Conservation (phyloP, 345 rosid species). For the Microcos paniculata region DNA sequence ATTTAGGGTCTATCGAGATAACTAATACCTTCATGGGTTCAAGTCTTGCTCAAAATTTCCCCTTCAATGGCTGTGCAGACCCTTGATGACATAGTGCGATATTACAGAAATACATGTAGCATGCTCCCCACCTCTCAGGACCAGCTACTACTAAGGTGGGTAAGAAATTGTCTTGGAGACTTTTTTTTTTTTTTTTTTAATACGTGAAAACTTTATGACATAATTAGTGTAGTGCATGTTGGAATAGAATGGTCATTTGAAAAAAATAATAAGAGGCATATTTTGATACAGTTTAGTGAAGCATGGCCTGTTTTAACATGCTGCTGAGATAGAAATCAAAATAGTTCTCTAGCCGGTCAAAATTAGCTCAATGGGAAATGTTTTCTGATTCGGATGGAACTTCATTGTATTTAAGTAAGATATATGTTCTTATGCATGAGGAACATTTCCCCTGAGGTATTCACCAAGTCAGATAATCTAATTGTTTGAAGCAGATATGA, state of each 20-base stretch:
- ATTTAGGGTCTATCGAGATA: background rate
- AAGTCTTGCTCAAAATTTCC: background rate
- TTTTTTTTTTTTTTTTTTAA: background rate
- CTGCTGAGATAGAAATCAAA: too few relatives aligned
- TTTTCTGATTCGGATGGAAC: too few relatives aligned
- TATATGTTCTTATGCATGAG: too few relatives aligned
- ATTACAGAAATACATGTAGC: constrained; percentile 49
- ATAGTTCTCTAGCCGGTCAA: too few relatives aligned
- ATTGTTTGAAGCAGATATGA: constrained; percentile 58
- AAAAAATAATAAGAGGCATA: too few relatives aligned
- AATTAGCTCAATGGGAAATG: too few relatives aligned
- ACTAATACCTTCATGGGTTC: background rate
- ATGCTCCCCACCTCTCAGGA: constrained; percentile 47
- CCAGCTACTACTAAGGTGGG: constrained; percentile 61
- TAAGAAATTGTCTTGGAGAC: background rate
- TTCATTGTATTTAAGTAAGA: too few relatives aligned
- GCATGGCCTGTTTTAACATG: too few relatives aligned
- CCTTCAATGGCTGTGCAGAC: constrained; percentile 43
- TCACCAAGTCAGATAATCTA: background rate
- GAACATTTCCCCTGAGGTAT: too few relatives aligned
- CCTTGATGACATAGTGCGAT: constrained; percentile 60
- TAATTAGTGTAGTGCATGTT: background rate
- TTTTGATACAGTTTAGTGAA: too few relatives aligned
- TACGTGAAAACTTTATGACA: background rate
- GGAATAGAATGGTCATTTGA: too few relatives aligned